Percentiles rank a stretch among this genome's conserved stretches.
Evolutionary conservation across 768 basidiomycete species (phyloP).

Genomic region (Grammothele lineata): DNA sequence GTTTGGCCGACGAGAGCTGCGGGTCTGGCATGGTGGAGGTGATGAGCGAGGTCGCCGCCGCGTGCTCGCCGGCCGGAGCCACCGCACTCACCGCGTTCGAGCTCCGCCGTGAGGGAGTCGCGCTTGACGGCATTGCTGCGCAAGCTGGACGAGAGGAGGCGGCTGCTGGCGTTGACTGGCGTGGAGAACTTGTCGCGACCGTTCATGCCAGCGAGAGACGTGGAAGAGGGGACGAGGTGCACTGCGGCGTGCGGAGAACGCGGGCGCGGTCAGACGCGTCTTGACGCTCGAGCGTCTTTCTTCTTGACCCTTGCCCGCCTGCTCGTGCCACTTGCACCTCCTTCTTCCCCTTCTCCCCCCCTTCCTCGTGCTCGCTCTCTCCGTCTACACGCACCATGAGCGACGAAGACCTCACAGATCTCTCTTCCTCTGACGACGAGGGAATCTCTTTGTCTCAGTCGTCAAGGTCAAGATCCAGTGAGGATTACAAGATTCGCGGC

Average conservation of each 20-base stretch:
- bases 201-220: constrained; percentile 14
- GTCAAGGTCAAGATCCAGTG: neutral
- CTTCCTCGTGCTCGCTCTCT: too few relatives aligned
- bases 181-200: constrained; percentile 21
- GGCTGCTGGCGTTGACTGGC: constrained; percentile 15
- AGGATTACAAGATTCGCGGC: constrained; percentile 20
- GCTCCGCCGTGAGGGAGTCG: constrained; percentile 62
- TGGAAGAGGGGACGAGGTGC: constrained; percentile 1
- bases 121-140: constrained; percentile 45
- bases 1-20: constrained; percentile 60
- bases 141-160: constrained; percentile 12
- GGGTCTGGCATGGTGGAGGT: constrained; percentile 43
- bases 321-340: too few relatives aligned
- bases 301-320: too few relatives aligned
- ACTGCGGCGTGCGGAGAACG: neutral
- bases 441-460: constrained; percentile 13
- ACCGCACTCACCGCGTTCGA: constrained; percentile 50
- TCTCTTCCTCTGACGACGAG: constrained; percentile 25
- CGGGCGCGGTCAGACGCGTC: constrained; percentile 1
- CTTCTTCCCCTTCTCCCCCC: neutral
- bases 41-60: constrained; percentile 3
- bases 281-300: neutral
- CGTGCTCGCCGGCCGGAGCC: neutral
- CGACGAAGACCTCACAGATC: constrained; percentile 21
- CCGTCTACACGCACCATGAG: neutral